Evolutionary conservation across 306 rosid species (phyloP), one percentile per base, ranked within the genome.

Genomic region (Mimosa bimucronata): DNA sequence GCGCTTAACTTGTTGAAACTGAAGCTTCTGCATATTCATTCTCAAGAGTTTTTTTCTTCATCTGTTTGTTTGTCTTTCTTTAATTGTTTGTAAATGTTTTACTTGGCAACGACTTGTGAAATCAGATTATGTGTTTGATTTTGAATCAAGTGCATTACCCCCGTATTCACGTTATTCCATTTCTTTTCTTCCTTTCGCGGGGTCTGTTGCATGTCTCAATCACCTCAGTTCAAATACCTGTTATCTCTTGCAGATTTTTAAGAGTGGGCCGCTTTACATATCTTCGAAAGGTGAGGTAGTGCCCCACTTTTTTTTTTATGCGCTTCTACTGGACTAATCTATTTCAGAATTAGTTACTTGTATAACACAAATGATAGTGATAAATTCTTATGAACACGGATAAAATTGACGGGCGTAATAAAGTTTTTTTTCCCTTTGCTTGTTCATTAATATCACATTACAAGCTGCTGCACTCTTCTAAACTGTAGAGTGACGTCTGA

Each of bases 201-300:
- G 69, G 40, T 76, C 69, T 26, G 62, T 46, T 75, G 58, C 45
- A 40, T 61, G 58, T 76, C 42, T 41, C 45, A 37, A 16, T 50
- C 28, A 28, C 65, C 52, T 66, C 45, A 7, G 66, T 76, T 83
- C 71, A 37, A 68, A 68, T 40, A 16, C 53, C 2, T 66, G 46
- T 40, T 44, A 42, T 83, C 29, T 82, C 76, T 58, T 82, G 79
- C 84, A 91, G 92, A 79, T 91, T 80, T 84, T 85, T 81, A 91
- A 89, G 87, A 89, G 84, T 21, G 92, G 95, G 52, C 90, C 91
- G 13, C 85, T 91, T 52, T 91, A 76, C 73, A 68, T 91, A 87
- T 87, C 95, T 78, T 91, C 95, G 42, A 89, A 86, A 87, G 90
- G 92, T 88, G 55, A 61, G 87, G 87, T 77, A 79, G 64, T 66